Conservation (phyloP, 495 filamentous ascomycete species). For the Collariella sp. region DNA sequence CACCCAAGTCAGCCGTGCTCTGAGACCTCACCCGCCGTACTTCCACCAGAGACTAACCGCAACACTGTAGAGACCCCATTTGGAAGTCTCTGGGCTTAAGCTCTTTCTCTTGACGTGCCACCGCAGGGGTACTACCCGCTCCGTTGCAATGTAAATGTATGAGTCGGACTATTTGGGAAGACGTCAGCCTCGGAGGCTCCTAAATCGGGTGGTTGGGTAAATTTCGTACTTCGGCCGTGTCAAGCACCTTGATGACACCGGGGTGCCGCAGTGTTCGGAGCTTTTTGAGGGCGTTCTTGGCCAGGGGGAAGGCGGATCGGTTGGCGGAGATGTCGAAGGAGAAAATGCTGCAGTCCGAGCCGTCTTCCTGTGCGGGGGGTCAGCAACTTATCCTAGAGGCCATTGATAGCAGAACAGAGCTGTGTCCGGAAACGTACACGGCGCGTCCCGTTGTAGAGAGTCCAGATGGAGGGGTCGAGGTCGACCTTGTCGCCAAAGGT, state of each 20-base stretch:
- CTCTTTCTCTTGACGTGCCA: conserved; percentile 83
- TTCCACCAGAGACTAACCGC: conserved; percentile 49
- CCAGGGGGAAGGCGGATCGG: conserved; percentile 70
- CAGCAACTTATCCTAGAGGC: neutral
- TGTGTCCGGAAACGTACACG: conserved; percentile 47
- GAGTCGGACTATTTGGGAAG: conserved; percentile 64
- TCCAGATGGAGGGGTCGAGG: conserved; percentile 84
- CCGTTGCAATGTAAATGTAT: conserved; percentile 91
- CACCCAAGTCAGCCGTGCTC: conserved; percentile 14
- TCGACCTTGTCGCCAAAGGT: conserved; percentile 85
- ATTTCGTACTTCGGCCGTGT: conserved; percentile 78
- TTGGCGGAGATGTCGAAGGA: conserved; percentile 81
- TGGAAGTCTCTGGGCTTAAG: conserved; percentile 77
- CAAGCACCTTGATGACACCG: conserved; percentile 83
- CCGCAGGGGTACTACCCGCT: conserved; percentile 71
- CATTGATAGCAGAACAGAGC: no score
- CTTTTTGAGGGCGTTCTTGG: conserved; percentile 87
- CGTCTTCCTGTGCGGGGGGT: conserved; percentile 61
- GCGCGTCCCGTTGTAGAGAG: conserved; percentile 82
- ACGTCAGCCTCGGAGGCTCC: neutral
- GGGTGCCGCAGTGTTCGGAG: conserved; percentile 86
- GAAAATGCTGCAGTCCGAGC: conserved; percentile 90
- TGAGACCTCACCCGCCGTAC: neutral
- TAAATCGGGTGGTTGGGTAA: neutral
- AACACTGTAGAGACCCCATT: conserved; percentile 86